These are phyloP conservation scores for Echeveria elegans DNA, from an alignment of 164 flowering plant species.

Conservation along the genomic window DNA sequence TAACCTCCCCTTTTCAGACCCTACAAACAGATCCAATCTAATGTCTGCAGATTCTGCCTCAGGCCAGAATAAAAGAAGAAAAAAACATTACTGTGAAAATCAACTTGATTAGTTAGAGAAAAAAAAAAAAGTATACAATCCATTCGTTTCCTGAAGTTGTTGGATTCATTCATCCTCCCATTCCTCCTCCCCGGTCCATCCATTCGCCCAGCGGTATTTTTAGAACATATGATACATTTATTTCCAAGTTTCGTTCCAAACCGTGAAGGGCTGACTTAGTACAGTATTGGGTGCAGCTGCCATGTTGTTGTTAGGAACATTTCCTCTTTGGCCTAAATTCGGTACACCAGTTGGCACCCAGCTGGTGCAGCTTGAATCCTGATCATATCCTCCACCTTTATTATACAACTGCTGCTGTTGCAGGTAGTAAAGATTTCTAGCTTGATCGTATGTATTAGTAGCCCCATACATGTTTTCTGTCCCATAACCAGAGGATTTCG, in stretches of 20 bases:
- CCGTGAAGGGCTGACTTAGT: slow-evolving; percentile 35
- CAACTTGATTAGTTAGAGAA: slow-evolving; percentile 18
- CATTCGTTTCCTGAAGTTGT: slow-evolving; percentile 8
- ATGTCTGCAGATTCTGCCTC: neutral
- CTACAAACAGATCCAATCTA: slow-evolving; percentile 6
- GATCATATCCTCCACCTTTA: slow-evolving; percentile 21
- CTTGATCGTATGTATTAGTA: slow-evolving; percentile 21
- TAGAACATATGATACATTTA: neutral
- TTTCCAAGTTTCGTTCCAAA: slow-evolving; percentile 54
- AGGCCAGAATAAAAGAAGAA: slow-evolving; percentile 10
- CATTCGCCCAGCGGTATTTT: neutral
- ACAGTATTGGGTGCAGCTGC: slow-evolving; percentile 33
- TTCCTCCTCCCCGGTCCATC: neutral
- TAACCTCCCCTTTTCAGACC: slow-evolving; percentile 24
- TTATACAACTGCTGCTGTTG: slow-evolving; percentile 21
- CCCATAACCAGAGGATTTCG: slow-evolving; percentile 31
- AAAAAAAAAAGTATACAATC: slow-evolving; percentile 19
- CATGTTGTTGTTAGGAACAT: slow-evolving; percentile 16
- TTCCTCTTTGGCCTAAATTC: slow-evolving; percentile 23
- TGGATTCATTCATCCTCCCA: slow-evolving; percentile 5
- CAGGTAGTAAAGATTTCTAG: slow-evolving; percentile 28
- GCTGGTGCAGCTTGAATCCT: slow-evolving; percentile 32
- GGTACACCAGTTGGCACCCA: slow-evolving; percentile 65
- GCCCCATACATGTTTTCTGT: slow-evolving; percentile 21
- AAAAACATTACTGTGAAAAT: slow-evolving; percentile 19